Percentiles rank a stretch among this genome's conserved stretches.
These are phyloP conservation scores for Ramicandelaber brevisporus DNA, from an alignment of 192 early-diverging fungal species.

Conservation along the genomic window DNA sequence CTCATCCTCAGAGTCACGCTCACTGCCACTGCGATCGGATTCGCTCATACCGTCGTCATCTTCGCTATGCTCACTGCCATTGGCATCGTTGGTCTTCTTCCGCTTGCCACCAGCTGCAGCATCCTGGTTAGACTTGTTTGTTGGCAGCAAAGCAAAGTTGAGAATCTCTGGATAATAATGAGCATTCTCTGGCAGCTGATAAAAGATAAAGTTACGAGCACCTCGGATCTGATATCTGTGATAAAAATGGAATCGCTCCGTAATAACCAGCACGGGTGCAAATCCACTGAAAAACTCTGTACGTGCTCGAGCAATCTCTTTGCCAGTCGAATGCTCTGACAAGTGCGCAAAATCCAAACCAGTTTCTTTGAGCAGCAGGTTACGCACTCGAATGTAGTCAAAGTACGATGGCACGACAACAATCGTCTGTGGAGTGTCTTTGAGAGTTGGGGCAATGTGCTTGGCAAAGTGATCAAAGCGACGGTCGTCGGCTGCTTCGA, in stretches of 20 bases:
- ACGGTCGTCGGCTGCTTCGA: slow-evolving; percentile 40
- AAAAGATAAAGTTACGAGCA: slow-evolving; percentile 65
- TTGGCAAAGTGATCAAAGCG: slow-evolving; percentile 71
- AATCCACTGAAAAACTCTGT: slow-evolving; percentile 59
- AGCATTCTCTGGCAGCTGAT: slow-evolving; percentile 62
- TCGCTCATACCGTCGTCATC: no score
- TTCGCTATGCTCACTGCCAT: no score
- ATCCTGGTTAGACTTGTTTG: slow-evolving; percentile 9
- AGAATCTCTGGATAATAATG: slow-evolving; percentile 76
- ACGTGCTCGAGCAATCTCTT: slow-evolving; percentile 54
- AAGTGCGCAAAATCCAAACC: slow-evolving; percentile 49
- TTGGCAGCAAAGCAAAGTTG: slow-evolving; percentile 27
- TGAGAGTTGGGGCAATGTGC: slow-evolving; percentile 20
- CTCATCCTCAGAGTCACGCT: slow-evolving; percentile 19
- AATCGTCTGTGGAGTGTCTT: slow-evolving; percentile 30
- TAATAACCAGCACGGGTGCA: slow-evolving; percentile 48
- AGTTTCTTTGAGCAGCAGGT: slow-evolving; percentile 49
- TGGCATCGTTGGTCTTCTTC: slow-evolving; percentile 13
- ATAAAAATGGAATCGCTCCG: slow-evolving; percentile 95
- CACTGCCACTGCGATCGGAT: no score
- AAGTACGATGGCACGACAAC: slow-evolving; percentile 86
- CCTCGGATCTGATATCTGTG: slow-evolving; percentile 64
- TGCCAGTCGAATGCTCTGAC: slow-evolving; percentile 67
- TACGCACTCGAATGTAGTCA: slow-evolving; percentile 85
- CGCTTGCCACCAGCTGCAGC: slow-evolving; percentile 16